Base-by-base conservation (phyloP, 805 yeast genomes). In the Tetrapisispora arboricola region DNA sequence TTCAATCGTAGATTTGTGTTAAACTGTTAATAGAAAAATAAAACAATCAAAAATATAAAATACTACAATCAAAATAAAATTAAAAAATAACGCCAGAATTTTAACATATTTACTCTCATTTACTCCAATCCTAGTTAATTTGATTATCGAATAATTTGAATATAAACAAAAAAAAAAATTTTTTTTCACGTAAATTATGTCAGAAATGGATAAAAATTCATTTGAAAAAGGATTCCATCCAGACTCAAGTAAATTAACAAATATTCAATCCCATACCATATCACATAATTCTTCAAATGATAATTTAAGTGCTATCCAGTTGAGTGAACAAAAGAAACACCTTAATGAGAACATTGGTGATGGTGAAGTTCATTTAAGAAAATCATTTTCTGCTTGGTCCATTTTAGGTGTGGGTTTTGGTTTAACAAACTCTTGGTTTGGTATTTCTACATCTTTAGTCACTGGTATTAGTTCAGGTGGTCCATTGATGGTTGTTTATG, bases 391-490 rank as follows among this genome's bases (percentile, higher is more conserved):
- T 0, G 50, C 70, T 4, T 60, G 72, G 64, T 69, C 79, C 6
- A 62, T 76, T 17, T 59, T 76, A 26, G 81, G 80, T 36, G 76
- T 75, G 20, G 81, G 80, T 3, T 76, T 76, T 49, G 80, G 80
- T 16, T 54, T 76, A 42, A 76, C 81, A 13, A 76, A 76, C 54
- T 73, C 80, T 3, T 76, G 81, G 81, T 74, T 72, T 49, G 81
- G 81, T 45, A 72, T 76, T 17, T 72, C 78, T n/a, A 74, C 78
- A 1, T 70, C 78, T 1, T 64, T 76, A 62, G 64, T 72, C 27
- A 68, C 79, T 2, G 78, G 80, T 54, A 73, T 76, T 22, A 54
- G 66, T 10, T 66, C 76, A 21, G 81, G 82, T 51, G 82, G 82
- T 9, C 80, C 80, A 16, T 63, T 75, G 69, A 61, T 72, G 65